Conservation (phyloP, 2,329 filamentous ascomycete genomes). For the Monosporascus sp. region DNA sequence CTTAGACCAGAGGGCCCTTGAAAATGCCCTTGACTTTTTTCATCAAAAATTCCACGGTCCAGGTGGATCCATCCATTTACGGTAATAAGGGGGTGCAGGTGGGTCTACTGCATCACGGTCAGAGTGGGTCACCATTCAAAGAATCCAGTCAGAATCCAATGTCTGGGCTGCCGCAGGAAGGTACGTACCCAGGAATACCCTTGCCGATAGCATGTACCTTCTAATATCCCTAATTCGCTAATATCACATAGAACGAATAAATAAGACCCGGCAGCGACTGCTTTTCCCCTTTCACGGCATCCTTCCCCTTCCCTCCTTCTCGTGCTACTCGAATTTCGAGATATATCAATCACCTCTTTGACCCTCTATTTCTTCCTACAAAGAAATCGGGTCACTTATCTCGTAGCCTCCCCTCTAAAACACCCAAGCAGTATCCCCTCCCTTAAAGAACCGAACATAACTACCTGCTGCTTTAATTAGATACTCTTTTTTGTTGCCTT, state of each 20-base stretch:
- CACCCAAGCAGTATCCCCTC: not conserved
- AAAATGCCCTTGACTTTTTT: not conserved
- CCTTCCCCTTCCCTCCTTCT: constrained; percentile 21
- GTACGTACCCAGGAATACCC: not conserved
- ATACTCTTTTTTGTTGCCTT: constrained; percentile 39
- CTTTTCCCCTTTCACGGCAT: constrained; percentile 13
- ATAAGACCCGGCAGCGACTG: constrained; percentile 26
- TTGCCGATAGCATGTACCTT: not conserved
- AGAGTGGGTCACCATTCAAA: not conserved
- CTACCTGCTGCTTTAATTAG: constrained; percentile 7
- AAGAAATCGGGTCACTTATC: not conserved
- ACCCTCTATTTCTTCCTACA: constrained; percentile 9
- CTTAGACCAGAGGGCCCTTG: not conserved
- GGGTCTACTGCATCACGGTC: not conserved
- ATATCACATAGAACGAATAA: constrained; percentile 28
- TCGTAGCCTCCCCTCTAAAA: not conserved
- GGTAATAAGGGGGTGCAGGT: not conserved
- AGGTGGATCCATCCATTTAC: not conserved
- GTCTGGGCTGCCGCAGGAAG: not conserved
- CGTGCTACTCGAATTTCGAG: constrained; percentile 18
- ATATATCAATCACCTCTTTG: constrained; percentile 16
- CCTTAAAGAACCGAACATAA: not conserved
- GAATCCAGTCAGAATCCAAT: not conserved
- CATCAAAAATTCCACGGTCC: not conserved
- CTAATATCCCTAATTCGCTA: constrained; percentile 15